A percentile compares a stretch with the other conserved stretches of the same genome.
Conservation (phyloP, 345 rosid species). For the Ceriops tagal region DNA sequence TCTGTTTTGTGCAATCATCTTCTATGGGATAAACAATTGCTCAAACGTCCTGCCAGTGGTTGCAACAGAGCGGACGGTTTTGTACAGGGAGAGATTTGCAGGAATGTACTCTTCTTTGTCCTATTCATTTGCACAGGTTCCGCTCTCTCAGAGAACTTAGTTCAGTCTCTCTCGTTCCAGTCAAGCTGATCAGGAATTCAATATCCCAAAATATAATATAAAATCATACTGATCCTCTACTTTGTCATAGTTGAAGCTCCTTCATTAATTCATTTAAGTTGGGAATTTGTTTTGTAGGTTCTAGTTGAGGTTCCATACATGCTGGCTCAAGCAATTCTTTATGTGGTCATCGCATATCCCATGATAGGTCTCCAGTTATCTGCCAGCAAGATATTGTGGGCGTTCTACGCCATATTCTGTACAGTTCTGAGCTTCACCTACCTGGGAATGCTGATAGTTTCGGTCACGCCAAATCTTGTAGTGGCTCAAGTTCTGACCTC, state of each 20-base stretch:
- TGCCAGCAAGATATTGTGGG: constrained; percentile 56
- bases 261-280: neutral
- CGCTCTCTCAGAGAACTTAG: neutral
- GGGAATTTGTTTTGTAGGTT: constrained; percentile 36
- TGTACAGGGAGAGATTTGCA: constrained; percentile 75
- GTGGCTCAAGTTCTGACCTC: constrained; percentile 52
- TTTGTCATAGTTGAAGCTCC: neutral
- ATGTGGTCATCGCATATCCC: constrained; percentile 48
- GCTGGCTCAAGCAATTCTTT: constrained; percentile 39
- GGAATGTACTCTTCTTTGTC: constrained; percentile 81
- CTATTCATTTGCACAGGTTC: constrained; percentile 66
- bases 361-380: constrained; percentile 65
- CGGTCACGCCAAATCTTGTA: constrained; percentile 61
- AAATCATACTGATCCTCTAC: too few species aligned
- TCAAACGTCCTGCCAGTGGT: constrained; percentile 51
- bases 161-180: neutral
- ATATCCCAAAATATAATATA: too few species aligned
- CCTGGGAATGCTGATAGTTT: constrained; percentile 57
- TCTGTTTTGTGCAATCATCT: constrained; percentile 39
- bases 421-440: constrained; percentile 50
- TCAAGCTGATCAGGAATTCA: neutral
- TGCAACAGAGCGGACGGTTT: constrained; percentile 55
- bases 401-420: constrained; percentile 57
- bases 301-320: constrained; percentile 67
- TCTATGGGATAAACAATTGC: constrained; percentile 68